These are phyloP conservation scores for Verticillium tricorpus DNA, from an alignment of 2,329 filamentous ascomycete genomes.

Conservation along the genomic window DNA sequence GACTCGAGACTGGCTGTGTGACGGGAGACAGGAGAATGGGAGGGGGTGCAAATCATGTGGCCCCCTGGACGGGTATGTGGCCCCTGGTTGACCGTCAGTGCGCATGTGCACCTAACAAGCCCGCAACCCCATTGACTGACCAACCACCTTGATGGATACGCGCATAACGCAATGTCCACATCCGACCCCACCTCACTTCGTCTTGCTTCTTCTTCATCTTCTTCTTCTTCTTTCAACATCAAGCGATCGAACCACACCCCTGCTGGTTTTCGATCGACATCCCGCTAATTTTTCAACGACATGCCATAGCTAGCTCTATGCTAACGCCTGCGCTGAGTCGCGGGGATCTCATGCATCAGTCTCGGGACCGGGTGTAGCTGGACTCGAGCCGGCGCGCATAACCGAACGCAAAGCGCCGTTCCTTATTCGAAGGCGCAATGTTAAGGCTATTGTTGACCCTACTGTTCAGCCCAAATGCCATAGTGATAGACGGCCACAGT, in stretches of 20 bases:
- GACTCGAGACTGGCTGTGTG: not conserved
- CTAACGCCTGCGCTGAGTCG: not conserved
- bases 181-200: not conserved
- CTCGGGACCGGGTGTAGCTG: not conserved
- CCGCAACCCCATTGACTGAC: not conserved
- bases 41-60: not conserved
- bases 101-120: not conserved
- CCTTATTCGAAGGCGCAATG: not conserved
- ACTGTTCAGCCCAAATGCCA: not conserved
- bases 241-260: not conserved
- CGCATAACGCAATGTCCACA: not conserved
- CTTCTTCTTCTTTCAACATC: not conserved
- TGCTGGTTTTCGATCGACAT: not conserved
- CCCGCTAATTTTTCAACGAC: not conserved
- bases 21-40: not conserved
- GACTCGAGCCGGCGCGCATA: not conserved
- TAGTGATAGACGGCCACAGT: not conserved
- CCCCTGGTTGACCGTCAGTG: not conserved
- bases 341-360: not conserved
- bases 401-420: not conserved
- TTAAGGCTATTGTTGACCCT: not conserved
- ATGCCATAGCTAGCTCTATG: not conserved
- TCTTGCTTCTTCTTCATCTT: not conserved
- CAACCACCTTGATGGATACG: not conserved
- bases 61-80: too few species aligned